Evolutionary conservation across 2,329 filamentous ascomycete species (phyloP), one percentile per base, ranked within the genome.

Genomic region (Penicillium sclerotiorum): DNA sequence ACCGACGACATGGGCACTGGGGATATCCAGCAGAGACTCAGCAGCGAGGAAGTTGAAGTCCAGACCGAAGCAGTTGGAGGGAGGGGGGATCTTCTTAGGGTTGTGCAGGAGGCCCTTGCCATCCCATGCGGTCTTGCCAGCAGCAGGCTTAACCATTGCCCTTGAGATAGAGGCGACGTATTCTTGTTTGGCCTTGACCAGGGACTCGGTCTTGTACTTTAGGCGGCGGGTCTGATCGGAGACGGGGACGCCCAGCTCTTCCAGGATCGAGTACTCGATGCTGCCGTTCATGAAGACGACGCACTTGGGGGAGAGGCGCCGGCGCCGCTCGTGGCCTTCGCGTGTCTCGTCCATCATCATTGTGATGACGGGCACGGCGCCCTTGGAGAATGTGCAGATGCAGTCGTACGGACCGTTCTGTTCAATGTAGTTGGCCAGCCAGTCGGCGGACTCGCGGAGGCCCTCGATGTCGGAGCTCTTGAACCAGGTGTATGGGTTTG

Each of bases 371-470:
- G 25, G 22, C 8, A 25, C 38, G 17, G 38, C 23, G 2, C 22
- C 38, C 17, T 41, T 41, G 22, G 38, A 41, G 25, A 41, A 41
- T 27, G 22, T 27, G 38, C 38, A 41, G 15, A 41, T 41, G 38
- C 38, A 41, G 25, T 41, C 38, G 15, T 41, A 41, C 3, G 38
- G 38, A 17, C 38, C 38, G 25, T 41, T 41, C 8, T 27, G 17
- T 6, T 41, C 38, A 17, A 41, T 30, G 17, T 41, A 41, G 4
- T 8, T 4, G 12, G 23, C 20, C 13, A 41, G 25, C 38, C 38
- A 41, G 8, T 41, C 22, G 15, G 25, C 38, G 9, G 21, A 17
- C 25, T 41, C 38, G 28, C 38, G 38, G 11, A 41, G 23, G 9
- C 38, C 25, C 22, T 41, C 38, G 15, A 41, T 23, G 11, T 27